A percentile compares a stretch with the other conserved stretches of the same genome.
These are phyloP conservation scores for Pyricularia pennisetigena DNA, from an alignment of 2,329 filamentous ascomycete genomes.

Conservation along the genomic window DNA sequence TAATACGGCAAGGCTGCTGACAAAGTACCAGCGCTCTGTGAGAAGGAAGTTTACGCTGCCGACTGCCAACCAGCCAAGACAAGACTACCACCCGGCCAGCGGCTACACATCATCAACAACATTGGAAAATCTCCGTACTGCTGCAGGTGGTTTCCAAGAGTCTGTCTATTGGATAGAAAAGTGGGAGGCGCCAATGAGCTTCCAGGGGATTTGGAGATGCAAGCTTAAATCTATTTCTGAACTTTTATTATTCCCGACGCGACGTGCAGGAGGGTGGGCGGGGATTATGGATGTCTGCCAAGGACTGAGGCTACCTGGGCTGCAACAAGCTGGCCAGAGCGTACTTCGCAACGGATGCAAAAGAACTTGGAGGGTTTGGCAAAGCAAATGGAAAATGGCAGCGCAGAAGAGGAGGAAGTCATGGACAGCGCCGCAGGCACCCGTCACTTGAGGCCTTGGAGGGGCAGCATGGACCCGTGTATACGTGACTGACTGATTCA, in stretches of 20 bases:
- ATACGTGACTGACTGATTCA: neutral
- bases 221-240: neutral
- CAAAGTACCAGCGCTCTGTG: neutral
- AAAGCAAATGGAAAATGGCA: neutral
- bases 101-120: neutral
- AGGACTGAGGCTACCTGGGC: neutral
- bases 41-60: neutral
- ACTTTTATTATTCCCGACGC: neutral
- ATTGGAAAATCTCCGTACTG: neutral
- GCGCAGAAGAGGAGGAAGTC: neutral
- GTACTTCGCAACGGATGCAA: neutral
- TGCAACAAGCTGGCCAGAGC: neutral
- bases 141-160: neutral
- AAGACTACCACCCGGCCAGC: neutral
- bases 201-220: neutral
- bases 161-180: neutral
- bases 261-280: neutral
- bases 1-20: neutral
- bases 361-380: neutral
- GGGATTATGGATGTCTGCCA: neutral
- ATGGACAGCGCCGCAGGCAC: neutral
- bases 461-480: neutral
- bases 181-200: neutral
- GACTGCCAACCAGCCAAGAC: neutral
- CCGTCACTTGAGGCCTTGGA: neutral